These are phyloP conservation scores for Taiwanofungus camphoratus DNA, from an alignment of 1,284 basidiomycete species.

Conservation along the genomic window DNA sequence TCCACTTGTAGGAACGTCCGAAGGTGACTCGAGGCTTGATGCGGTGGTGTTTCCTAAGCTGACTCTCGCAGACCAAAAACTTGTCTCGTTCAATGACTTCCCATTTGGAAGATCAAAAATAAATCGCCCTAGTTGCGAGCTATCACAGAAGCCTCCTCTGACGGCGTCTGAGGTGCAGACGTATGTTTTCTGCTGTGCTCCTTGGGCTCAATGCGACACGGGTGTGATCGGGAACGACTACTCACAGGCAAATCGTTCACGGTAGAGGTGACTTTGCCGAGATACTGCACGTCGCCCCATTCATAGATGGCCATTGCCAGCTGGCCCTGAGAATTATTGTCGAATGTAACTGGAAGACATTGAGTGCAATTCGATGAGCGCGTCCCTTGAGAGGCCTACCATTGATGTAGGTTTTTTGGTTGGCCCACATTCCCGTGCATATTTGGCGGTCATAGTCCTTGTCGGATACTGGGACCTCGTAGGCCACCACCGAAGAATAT, in stretches of 20 bases:
- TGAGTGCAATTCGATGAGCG: constrained; percentile 10
- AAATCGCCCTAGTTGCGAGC: constrained; percentile 73
- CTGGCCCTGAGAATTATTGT: constrained; percentile 77
- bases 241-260: constrained; percentile 67
- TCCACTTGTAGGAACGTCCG: constrained; percentile 25
- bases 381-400: constrained; percentile 41
- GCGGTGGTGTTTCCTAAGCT: constrained; percentile 32
- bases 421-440: constrained; percentile 94
- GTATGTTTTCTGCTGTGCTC: constrained; percentile 75
- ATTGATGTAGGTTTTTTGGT: constrained; percentile 77
- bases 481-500: constrained; percentile 37
- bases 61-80: constrained; percentile 73
- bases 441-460: constrained; percentile 81
- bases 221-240: constrained; percentile 9
- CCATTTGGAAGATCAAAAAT: constrained; percentile 69
- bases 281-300: constrained; percentile 80
- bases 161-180: constrained; percentile 82
- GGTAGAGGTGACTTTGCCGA: constrained; percentile 70
- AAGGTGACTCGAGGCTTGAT: constrained; percentile 6
- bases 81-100: constrained; percentile 61
- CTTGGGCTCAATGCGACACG: constrained; percentile 12
- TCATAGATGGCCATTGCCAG: constrained; percentile 95
- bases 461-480: constrained; percentile 62
- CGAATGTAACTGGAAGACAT: constrained; percentile 67
- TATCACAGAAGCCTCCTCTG: constrained; percentile 63